Evolutionary conservation across 176 grass and related monocot genomes (phyloP), one percentile per base, ranked within the genome.

Genomic region (Triticum turgidum): DNA sequence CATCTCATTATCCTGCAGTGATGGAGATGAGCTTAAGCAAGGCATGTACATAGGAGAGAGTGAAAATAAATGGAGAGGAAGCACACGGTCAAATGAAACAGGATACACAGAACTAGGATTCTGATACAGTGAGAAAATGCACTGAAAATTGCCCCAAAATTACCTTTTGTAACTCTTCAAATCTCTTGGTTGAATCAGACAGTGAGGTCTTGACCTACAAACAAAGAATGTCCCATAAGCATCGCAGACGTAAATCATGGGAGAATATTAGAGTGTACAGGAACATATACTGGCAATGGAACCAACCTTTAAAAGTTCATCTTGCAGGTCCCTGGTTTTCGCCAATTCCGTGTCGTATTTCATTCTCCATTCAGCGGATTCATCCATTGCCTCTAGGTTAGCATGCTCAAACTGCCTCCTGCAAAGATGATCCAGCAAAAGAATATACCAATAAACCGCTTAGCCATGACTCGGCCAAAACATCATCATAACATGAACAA

Each of bases 321-420:
- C 86, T 67, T 98, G 87, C 64, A 95, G 61, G 38, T 92, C 88
- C 41, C 61, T 88, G 78, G 9, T 91, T 88, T 76, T 98, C 47
- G 76, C 93, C 5, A 92, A 77, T n/a, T 98, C 96, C 0, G 68
- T 84, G 24, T 98, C 96, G 79, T 94, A 98, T 89, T 94, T 87
- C 96, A 89, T 84, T 82, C 93, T 91, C 91, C 96, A 98, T 88
- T 95, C 96, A 8, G 93, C 96, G 76, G 96, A 98, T 89, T 98
- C 96, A 86, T 98, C 96, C 96, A 98, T 98, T 12, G 96, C 93
- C 86, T 98, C 96, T 79, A 98, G 62, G 80, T 92, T 98, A 52
- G 91, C 93, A 37, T 79, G 85, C 22, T 91, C 82, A 61, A 88
- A 91, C 30, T 91, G 89, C 51, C 85, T 91, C 77, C 89, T 94